These are phyloP conservation scores for Starmerella geochares DNA, from an alignment of 805 yeast genomes.

Conservation along the genomic window DNA sequence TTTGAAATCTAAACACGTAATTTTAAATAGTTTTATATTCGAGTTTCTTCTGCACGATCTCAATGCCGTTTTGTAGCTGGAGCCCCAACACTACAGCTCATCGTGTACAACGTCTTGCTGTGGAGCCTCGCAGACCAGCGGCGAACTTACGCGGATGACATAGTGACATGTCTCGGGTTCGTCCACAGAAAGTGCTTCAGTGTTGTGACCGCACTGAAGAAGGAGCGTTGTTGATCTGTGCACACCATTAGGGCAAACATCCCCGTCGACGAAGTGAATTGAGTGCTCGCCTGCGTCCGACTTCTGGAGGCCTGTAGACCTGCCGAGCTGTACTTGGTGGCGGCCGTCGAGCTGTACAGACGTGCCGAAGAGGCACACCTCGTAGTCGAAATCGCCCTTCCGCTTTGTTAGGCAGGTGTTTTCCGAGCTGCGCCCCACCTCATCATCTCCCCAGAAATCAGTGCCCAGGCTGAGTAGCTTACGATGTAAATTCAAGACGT, in stretches of 20 bases:
- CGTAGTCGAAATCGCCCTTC: slow-evolving; percentile 61
- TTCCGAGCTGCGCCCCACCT: slow-evolving; percentile 50
- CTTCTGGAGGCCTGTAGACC: slow-evolving; percentile 23
- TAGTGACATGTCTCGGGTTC: slow-evolving; percentile 90
- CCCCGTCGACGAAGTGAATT: slow-evolving; percentile 49
- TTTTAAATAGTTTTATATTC: no score
- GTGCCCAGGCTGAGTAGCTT: slow-evolving; percentile 11
- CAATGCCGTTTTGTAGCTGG: no score
- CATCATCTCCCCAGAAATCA: slow-evolving; percentile 45
- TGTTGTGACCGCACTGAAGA: slow-evolving; percentile 55
- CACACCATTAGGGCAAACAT: slow-evolving; percentile 93
- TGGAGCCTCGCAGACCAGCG: slow-evolving; percentile 21
- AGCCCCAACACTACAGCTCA: slow-evolving; percentile 15
- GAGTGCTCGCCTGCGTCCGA: slow-evolving; percentile 29
- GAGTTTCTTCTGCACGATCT: no score
- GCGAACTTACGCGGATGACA: slow-evolving; percentile 33
- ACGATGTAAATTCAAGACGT: slow-evolving; percentile 22
- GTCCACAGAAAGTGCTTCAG: slow-evolving; percentile 51
- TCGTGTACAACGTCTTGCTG: slow-evolving; percentile 10
- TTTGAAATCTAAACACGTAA: no score
- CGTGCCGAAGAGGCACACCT: slow-evolving; percentile 47
- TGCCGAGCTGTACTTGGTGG: slow-evolving; percentile 47
- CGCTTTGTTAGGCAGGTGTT: slow-evolving; percentile 40
- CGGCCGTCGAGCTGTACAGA: slow-evolving; percentile 41
- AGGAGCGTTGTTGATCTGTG: slow-evolving; percentile 55